These are phyloP conservation scores for Arthrobotrys sphaeroides DNA, from an alignment of 2,329 filamentous ascomycete species.

Conservation along the genomic window DNA sequence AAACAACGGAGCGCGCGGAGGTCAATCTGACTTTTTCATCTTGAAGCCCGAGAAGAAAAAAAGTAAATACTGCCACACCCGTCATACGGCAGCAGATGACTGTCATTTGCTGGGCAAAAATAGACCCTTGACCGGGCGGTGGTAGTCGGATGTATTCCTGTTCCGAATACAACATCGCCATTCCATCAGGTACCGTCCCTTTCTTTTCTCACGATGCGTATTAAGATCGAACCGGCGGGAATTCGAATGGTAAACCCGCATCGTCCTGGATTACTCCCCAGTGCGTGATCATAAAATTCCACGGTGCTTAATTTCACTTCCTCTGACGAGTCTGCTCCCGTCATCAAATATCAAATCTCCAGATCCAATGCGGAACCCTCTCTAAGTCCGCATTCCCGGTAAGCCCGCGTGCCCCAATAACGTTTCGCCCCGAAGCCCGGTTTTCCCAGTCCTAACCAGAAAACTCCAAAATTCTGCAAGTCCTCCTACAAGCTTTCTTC, in stretches of 20 bases:
- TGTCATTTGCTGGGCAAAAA: constrained; percentile 6
- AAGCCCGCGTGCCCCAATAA: constrained; percentile 2
- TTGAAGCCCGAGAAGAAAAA: constrained; percentile 3
- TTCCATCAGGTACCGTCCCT: background rate
- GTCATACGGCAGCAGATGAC: constrained; percentile 42
- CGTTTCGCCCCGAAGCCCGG: background rate
- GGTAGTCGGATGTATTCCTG: constrained; percentile 35
- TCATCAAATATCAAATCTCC: constrained; percentile 2
- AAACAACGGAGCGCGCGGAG: constrained; percentile 10
- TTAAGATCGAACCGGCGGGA: background rate
- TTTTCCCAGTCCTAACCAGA: background rate
- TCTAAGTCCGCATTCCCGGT: constrained; percentile 16
- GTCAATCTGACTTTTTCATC: background rate
- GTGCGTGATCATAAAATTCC: background rate
- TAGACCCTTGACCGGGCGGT: constrained; percentile 6
- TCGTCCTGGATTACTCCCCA: background rate
- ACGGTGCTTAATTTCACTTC: background rate
- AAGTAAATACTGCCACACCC: constrained; percentile 44
- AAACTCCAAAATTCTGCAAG: background rate
- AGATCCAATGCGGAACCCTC: constrained; percentile 8
- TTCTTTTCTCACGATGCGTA: background rate
- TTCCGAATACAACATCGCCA: constrained; percentile 5
- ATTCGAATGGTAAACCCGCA: background rate
- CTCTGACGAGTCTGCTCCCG: too few relatives aligned
- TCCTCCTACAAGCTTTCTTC: background rate